Evolutionary conservation across 257 asterid species (phyloP).

Genomic region (Jaltomata sinuosa): DNA sequence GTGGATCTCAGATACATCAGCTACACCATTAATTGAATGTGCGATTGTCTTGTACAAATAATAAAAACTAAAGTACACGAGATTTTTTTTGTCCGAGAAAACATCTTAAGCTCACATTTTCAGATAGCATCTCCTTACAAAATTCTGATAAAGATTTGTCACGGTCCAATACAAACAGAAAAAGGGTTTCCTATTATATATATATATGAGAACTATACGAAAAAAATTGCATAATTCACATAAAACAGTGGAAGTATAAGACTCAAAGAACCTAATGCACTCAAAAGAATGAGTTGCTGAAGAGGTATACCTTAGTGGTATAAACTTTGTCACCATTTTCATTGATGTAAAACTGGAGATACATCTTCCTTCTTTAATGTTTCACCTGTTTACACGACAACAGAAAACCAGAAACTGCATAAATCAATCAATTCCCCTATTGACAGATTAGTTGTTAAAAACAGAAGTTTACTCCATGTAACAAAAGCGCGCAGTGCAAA

Average conservation of each 20-base stretch:
- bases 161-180: background rate
- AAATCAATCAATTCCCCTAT: background rate
- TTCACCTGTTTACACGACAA: background rate
- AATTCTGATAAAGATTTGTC: background rate
- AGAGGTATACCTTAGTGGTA: slow-evolving; percentile 42
- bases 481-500: background rate
- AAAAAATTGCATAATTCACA: background rate
- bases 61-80: background rate
- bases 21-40: background rate
- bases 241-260: background rate
- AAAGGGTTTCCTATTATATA: background rate
- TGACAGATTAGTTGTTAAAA: too few species aligned
- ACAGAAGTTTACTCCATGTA: background rate
- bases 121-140: background rate
- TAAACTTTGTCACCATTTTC: slow-evolving; percentile 54
- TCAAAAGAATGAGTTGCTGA: background rate
- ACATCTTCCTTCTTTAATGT: slow-evolving; percentile 21
- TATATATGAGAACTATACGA: background rate
- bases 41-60: background rate
- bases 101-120: background rate
- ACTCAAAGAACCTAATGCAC: background rate
- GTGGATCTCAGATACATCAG: background rate
- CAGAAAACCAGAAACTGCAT: background rate
- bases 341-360: slow-evolving; percentile 46
- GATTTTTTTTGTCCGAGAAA: background rate